Conservation (phyloP, 768 basidiomycete species). For the Xerocomellus chrysenteron region DNA sequence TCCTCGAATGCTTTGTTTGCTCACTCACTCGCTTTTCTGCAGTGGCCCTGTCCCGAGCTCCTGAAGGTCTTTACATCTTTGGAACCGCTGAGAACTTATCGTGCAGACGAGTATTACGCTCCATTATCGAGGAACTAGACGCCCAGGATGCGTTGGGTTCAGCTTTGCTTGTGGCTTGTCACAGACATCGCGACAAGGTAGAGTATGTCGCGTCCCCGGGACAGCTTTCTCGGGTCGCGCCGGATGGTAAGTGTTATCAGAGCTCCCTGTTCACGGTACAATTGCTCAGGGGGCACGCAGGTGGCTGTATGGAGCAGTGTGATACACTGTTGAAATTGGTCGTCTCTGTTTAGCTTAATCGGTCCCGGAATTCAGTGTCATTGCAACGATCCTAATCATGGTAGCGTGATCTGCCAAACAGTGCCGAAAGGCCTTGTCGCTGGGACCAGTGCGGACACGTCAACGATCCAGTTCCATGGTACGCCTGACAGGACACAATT, state of each 20-base stretch:
- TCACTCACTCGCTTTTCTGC: constrained; percentile 5
- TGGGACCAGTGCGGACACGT: constrained; percentile 61
- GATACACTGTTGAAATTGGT: constrained; percentile 51
- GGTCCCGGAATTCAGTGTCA: constrained; percentile 47
- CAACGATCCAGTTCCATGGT: constrained; percentile 49
- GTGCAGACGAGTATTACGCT: constrained; percentile 52
- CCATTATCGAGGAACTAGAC: constrained; percentile 58
- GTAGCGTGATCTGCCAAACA: constrained; percentile 45
- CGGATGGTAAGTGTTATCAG: constrained; percentile 45
- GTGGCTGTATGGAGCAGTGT: constrained; percentile 64
- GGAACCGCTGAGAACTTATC: constrained; percentile 62
- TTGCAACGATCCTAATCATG: constrained; percentile 55
- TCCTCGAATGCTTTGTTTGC: background rate
- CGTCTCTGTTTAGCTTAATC: constrained; percentile 45
- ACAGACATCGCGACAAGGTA: constrained; percentile 48
- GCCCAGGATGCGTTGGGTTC: constrained; percentile 44
- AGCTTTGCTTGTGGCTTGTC: constrained; percentile 57
- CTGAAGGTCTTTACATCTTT: constrained; percentile 70
- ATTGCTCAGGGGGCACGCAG: constrained; percentile 27
- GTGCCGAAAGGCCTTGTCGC: constrained; percentile 52
- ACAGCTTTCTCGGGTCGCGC: constrained; percentile 48
- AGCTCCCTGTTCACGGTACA: background rate
- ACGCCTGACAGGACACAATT: constrained; percentile 6
- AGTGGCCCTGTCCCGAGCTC: constrained; percentile 74
- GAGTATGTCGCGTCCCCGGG: constrained; percentile 50